Percentiles rank a stretch among this genome's conserved stretches.
Evolutionary conservation across 2,329 filamentous ascomycete genomes (phyloP).

Genomic region (Dactylellina leptospora): DNA sequence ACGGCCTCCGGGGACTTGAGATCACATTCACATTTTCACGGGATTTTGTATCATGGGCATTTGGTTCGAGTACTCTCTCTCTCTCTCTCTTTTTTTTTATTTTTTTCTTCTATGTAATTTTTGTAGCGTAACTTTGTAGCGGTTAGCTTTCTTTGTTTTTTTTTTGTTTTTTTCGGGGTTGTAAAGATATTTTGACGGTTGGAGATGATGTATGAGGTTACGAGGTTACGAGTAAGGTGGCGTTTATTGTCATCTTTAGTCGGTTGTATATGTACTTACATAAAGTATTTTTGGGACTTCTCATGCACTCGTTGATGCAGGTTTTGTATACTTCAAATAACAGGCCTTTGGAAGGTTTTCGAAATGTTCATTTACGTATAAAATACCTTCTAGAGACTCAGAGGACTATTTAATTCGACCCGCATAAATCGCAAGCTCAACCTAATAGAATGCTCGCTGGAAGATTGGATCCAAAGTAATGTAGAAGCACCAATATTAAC

Average conservation of each 20-base stretch:
- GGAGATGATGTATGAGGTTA: neutral
- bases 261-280: neutral
- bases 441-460: too few species aligned
- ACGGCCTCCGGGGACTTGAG: conserved; percentile 13
- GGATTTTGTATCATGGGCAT: neutral
- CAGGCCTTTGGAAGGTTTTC: too few species aligned
- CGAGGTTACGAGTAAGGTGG: neutral
- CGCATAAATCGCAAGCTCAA: too few species aligned
- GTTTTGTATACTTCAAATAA: too few species aligned
- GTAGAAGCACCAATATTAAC: too few species aligned
- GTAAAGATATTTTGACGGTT: neutral
- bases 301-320: too few species aligned
- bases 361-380: too few species aligned
- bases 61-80: neutral
- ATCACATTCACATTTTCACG: neutral
- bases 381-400: too few species aligned
- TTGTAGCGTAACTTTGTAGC: neutral
- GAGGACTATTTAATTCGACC: too few species aligned
- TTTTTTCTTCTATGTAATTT: neutral
- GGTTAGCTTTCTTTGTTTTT: neutral
- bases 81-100: neutral
- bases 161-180: neutral
- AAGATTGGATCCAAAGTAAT: too few species aligned
- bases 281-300: too few species aligned
- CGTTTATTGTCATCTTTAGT: neutral